phyloP scores from a whole-genome alignment of 805 yeast genomes.

The Ogataea trehalophila region DNA sequence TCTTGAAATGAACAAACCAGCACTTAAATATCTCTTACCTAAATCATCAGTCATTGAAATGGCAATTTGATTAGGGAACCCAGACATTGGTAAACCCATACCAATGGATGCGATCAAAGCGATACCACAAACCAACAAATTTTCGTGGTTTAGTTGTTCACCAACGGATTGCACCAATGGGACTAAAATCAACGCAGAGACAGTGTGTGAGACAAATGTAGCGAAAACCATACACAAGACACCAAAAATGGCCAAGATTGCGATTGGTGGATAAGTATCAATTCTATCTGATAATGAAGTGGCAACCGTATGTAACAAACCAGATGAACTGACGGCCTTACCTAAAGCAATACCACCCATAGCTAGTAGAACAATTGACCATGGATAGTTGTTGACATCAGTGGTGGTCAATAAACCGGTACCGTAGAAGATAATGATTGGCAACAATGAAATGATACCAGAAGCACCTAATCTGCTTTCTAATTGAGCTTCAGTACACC shows the following conservation, averaged over 20 bases:
- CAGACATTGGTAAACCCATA: conserved; percentile 47
- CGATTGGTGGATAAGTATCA: conserved; percentile 38
- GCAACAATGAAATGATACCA: conserved; percentile 44
- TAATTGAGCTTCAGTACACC: conserved; percentile 44
- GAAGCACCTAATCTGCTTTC: conserved; percentile 42
- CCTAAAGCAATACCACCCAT: conserved; percentile 56
- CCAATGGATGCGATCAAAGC: conserved; percentile 50
- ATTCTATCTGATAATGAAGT: conserved; percentile 38
- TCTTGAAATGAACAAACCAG: conserved; percentile 44
- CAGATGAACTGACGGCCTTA: conserved; percentile 45
- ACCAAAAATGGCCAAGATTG: conserved; percentile 44
- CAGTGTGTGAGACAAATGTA: conserved; percentile 52
- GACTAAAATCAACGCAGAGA: conserved; percentile 47
- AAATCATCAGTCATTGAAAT: conserved; percentile 51
- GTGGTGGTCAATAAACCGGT: conserved; percentile 43
- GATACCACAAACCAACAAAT: conserved; percentile 43
- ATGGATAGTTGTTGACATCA: conserved; percentile 48
- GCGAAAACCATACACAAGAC: conserved; percentile 46
- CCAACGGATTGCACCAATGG: conserved; percentile 50
- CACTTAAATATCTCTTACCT: conserved; percentile 46
- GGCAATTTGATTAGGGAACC: conserved; percentile 55
- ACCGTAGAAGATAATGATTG: conserved; percentile 45
- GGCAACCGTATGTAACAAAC: conserved; percentile 43
- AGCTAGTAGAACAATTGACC: conserved; percentile 50
- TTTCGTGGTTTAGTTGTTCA: conserved; percentile 40